Evolutionary conservation across 176 grass and related monocot species (phyloP).

Genomic region (Leersia perrieri): DNA sequence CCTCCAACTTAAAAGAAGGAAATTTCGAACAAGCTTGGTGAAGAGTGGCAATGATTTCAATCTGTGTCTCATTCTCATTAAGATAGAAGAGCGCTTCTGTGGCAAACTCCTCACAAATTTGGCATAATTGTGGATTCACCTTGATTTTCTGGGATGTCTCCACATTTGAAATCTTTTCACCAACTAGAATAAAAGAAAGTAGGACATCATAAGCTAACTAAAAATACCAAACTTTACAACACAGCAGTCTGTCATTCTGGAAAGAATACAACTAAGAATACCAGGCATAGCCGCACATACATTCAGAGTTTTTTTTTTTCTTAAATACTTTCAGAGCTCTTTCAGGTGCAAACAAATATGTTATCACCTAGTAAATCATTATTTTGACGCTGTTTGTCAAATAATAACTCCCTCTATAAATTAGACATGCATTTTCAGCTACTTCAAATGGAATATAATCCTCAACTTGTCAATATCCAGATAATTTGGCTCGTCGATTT

Average conservation of each 20-base stretch:
- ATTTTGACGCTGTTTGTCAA: not conserved
- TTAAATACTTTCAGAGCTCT: no score
- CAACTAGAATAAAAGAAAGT: slow-evolving; percentile 43
- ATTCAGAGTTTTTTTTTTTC: no score
- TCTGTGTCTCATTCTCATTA: slow-evolving; percentile 64
- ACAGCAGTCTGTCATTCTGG: not conserved
- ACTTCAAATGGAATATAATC: not conserved
- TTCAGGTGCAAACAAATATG: no score
- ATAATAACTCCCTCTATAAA: not conserved
- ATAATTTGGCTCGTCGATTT: not conserved
- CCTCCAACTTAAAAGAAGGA: slow-evolving; percentile 50
- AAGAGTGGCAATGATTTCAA: slow-evolving; percentile 54
- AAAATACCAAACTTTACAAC: not conserved
- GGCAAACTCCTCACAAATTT: slow-evolving; percentile 63
- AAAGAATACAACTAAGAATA: not conserved
- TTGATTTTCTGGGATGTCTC: slow-evolving; percentile 14
- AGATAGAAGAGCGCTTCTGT: slow-evolving; percentile 57
- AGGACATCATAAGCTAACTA: not conserved
- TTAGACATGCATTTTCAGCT: not conserved
- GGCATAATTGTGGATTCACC: slow-evolving; percentile 48
- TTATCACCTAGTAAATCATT: not conserved
- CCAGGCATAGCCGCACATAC: no score
- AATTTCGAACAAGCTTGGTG: slow-evolving; percentile 60
- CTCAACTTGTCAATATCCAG: not conserved
- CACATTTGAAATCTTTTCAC: slow-evolving; percentile 25